Percentiles rank a stretch among this genome's conserved stretches.
Evolutionary conservation across 164 flowering plant species (phyloP).

Genomic region (grape (Vitis vinifera)): ASM3070453v1 NC_081813.1:13928001-13928500

Average conservation of each 20-base stretch:
- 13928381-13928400: slow-evolving; percentile 59
- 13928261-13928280: neutral
- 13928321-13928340: slow-evolving; percentile 46
- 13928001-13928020: slow-evolving; percentile 58
- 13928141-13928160: slow-evolving; percentile 67
- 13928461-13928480: slow-evolving; percentile 47
- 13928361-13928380: slow-evolving; percentile 42
- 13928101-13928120: slow-evolving; percentile 79
- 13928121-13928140: slow-evolving; percentile 53
- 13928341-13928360: slow-evolving; percentile 52
- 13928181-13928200: neutral
- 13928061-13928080: slow-evolving; percentile 62
- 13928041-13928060: slow-evolving; percentile 53
- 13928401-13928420: slow-evolving; percentile 60
- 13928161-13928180: slow-evolving; percentile 55
- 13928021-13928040: slow-evolving; percentile 65
- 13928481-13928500: slow-evolving; percentile 23
- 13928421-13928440: slow-evolving; percentile 61
- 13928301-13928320: slow-evolving; percentile 52
- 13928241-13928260: neutral
- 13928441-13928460: slow-evolving; percentile 60
- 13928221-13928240: no score
- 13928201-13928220: neutral
- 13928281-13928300: slow-evolving; percentile 59
- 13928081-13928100: slow-evolving; percentile 67